These are phyloP conservation scores for Cicer arietinum DNA, from an alignment of 306 rosid genomes.

Conservation along the genomic window DNA sequence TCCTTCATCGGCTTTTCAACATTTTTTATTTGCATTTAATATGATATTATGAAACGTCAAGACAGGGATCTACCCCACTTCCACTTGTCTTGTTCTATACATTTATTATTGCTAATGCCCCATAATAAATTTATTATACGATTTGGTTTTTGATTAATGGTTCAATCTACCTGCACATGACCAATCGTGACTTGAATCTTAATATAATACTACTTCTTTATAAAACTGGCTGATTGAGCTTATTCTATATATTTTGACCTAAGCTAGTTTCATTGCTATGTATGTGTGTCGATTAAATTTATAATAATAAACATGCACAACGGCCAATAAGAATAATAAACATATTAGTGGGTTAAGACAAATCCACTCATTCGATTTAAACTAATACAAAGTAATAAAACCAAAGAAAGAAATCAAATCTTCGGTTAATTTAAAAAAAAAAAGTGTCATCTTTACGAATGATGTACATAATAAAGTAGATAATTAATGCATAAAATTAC, in stretches of 20 bases:
- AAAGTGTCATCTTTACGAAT: too few relatives aligned
- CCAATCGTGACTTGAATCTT: slow-evolving; percentile 44
- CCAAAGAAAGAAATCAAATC: slow-evolving; percentile 42
- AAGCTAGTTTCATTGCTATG: slow-evolving; percentile 39
- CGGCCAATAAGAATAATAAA: slow-evolving; percentile 38
- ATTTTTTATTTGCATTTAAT: slow-evolving; percentile 39
- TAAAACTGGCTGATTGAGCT: slow-evolving; percentile 43
- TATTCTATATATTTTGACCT: slow-evolving; percentile 55
- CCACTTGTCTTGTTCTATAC: slow-evolving; percentile 50
- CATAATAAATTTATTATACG: slow-evolving; percentile 47
- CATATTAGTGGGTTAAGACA: slow-evolving; percentile 51
- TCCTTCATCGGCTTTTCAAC: slow-evolving; percentile 48
- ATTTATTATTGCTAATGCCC: slow-evolving; percentile 38
- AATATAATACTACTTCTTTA: slow-evolving; percentile 28
- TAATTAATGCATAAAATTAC: too few relatives aligned
- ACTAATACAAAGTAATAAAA: slow-evolving; percentile 31
- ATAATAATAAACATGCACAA: slow-evolving; percentile 46
- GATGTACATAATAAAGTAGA: too few relatives aligned
- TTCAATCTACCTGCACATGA: slow-evolving; percentile 60
- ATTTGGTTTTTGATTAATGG: slow-evolving; percentile 52
- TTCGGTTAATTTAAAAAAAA: slow-evolving; percentile 5
- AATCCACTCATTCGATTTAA: slow-evolving; percentile 52
- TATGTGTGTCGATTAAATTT: neutral
- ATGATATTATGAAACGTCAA: slow-evolving; percentile 40
- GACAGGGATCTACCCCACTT: slow-evolving; percentile 46